Percentiles rank a stretch among this genome's conserved stretches.
These are phyloP conservation scores for Cucurbita maxima DNA, from an alignment of 306 rosid species.

Conservation along the genomic window DNA sequence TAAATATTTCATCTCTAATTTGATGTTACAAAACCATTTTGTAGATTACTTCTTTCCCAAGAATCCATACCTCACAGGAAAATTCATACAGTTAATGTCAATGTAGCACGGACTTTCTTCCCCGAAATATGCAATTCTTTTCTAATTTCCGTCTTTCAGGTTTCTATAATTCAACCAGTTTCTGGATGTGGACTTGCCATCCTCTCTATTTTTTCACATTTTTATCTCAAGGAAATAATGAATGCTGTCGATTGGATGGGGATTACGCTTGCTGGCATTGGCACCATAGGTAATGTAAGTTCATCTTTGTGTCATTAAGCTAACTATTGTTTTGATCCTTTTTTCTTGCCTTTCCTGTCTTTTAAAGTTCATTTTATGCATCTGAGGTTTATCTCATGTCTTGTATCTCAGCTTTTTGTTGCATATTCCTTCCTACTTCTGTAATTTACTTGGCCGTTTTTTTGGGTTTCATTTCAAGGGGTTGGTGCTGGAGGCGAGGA, in stretches of 20 bases:
- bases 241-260: conserved; percentile 91
- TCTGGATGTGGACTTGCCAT: conserved; percentile 96
- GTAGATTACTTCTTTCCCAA: neutral
- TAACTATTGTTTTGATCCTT: neutral
- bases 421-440: neutral
- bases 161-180: conserved; percentile 91
- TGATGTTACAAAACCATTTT: neutral
- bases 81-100: neutral
- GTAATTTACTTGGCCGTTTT: neutral
- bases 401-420: neutral
- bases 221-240: conserved; percentile 90
- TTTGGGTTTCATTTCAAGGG: conserved; percentile 24
- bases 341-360: neutral
- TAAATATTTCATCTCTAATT: neutral
- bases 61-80: neutral
- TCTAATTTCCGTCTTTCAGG: conserved; percentile 31
- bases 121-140: neutral
- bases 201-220: conserved; percentile 87
- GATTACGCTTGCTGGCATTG: conserved; percentile 76
- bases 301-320: conserved; percentile 8
- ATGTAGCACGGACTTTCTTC: neutral
- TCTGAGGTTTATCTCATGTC: neutral
- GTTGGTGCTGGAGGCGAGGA: conserved; percentile 99
- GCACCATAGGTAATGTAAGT: conserved; percentile 93
- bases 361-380: neutral